These are phyloP conservation scores for Bruguiera gymnorhiza DNA, from an alignment of 345 rosid species.

Conservation along the genomic window DNA sequence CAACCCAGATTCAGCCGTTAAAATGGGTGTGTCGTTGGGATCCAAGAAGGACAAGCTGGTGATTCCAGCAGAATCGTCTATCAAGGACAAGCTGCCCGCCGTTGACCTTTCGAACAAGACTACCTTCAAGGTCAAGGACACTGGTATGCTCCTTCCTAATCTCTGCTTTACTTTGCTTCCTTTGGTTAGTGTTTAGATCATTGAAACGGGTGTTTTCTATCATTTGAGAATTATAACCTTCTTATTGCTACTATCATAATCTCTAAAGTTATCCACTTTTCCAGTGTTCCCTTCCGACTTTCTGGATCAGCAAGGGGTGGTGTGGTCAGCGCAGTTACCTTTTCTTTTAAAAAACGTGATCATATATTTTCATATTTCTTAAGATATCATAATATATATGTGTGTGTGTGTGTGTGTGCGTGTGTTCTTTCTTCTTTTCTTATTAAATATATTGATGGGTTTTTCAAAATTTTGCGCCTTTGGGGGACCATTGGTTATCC, in stretches of 20 bases:
- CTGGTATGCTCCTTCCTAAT: conserved; percentile 24
- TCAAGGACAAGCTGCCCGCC: conserved; percentile 30
- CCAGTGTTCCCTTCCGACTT: neutral
- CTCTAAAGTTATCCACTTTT: neutral
- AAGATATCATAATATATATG: no score
- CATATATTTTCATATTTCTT: no score
- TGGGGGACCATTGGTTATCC: conserved; percentile 13
- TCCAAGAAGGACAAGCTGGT: conserved; percentile 28
- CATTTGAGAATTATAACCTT: neutral
- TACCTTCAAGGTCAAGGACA: conserved; percentile 9
- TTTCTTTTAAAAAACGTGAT: no score
- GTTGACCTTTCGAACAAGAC: conserved; percentile 18
- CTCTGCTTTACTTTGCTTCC: neutral
- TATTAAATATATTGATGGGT: conserved; percentile 2
- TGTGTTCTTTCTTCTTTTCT: neutral
- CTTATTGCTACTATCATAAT: neutral
- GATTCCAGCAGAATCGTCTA: conserved; percentile 37
- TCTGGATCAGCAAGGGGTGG: conserved; percentile 22
- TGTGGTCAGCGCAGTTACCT: conserved; percentile 12
- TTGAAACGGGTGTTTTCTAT: neutral
- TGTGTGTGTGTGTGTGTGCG: no score
- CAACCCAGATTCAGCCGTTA: conserved; percentile 33
- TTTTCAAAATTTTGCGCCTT: conserved; percentile 2
- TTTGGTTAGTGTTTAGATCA: neutral
- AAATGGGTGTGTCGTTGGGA: conserved; percentile 28